Evolutionary conservation across 2,329 filamentous ascomycete genomes (phyloP).

Genomic region (Acrocalymma vagum): DNA sequence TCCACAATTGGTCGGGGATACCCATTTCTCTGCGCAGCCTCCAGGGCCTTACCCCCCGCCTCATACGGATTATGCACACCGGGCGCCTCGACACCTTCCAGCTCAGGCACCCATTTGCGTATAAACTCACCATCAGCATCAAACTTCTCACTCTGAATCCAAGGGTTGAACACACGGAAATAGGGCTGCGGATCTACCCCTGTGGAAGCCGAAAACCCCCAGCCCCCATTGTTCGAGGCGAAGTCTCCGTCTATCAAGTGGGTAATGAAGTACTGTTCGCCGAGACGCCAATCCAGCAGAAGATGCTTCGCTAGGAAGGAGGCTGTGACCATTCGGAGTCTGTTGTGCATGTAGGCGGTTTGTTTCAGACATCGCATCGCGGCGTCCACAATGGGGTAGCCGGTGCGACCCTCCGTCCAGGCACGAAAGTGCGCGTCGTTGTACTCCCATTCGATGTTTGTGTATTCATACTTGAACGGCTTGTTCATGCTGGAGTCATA

Average conservation of each 20-base stretch:
- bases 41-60: constrained; percentile 62
- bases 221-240: constrained; percentile 67
- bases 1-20: constrained; percentile 81
- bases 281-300: constrained; percentile 59
- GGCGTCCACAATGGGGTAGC: constrained; percentile 59
- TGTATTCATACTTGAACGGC: constrained; percentile 84
- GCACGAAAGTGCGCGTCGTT: constrained; percentile 65
- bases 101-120: constrained; percentile 80
- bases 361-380: constrained; percentile 60
- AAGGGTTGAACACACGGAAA: constrained; percentile 88
- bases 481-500: constrained; percentile 69
- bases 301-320: constrained; percentile 61
- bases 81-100: constrained; percentile 69
- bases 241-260: constrained; percentile 59
- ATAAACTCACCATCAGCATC: constrained; percentile 83
- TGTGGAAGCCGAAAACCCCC: constrained; percentile 71
- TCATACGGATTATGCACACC: constrained; percentile 84
- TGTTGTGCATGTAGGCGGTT: constrained; percentile 63
- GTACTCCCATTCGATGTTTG: constrained; percentile 80
- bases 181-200: constrained; percentile 89
- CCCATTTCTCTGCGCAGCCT: constrained; percentile 68
- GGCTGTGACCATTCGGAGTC: constrained; percentile 59
- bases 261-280: constrained; percentile 61
- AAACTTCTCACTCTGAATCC: constrained; percentile 86
- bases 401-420: constrained; percentile 64